These are phyloP conservation scores for Diaporthe caulivora DNA, from an alignment of 2,329 filamentous ascomycete species.

Conservation along the genomic window DNA sequence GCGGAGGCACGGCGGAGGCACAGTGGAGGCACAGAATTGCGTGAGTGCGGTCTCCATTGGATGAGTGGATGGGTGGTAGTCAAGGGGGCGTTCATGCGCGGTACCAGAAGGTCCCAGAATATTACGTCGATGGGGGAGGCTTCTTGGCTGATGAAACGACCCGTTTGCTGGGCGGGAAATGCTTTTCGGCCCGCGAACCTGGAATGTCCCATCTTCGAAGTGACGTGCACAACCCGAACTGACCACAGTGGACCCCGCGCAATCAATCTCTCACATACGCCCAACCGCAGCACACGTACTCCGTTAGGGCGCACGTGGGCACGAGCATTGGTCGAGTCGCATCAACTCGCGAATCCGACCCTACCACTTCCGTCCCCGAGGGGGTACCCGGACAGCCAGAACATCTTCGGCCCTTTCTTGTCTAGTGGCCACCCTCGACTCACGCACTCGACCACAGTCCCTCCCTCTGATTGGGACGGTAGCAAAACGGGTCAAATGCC, in stretches of 20 bases:
- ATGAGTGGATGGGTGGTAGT: not conserved
- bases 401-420: not conserved
- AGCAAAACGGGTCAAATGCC: not conserved
- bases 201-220: not conserved
- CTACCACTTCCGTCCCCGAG: constrained; percentile 20
- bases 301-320: constrained; percentile 16
- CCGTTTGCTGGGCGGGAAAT: not conserved
- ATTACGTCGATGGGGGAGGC: constrained; percentile 4
- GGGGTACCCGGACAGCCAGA: not conserved
- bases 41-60: not conserved
- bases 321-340: constrained; percentile 24
- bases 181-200: constrained; percentile 5
- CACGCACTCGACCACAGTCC: not conserved
- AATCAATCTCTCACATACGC: constrained; percentile 23
- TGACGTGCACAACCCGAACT: not conserved
- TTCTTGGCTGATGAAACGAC: not conserved
- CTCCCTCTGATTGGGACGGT: constrained; percentile 3
- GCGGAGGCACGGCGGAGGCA: not conserved
- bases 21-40: not conserved
- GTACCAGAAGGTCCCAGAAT: not conserved
- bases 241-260: not conserved
- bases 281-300: not conserved
- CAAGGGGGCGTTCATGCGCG: not conserved
- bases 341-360: constrained; percentile 20
- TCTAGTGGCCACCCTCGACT: not conserved